Evolutionary conservation across 805 yeast genomes (phyloP).

Genomic region (Yamadazyma scolyti): DNA sequence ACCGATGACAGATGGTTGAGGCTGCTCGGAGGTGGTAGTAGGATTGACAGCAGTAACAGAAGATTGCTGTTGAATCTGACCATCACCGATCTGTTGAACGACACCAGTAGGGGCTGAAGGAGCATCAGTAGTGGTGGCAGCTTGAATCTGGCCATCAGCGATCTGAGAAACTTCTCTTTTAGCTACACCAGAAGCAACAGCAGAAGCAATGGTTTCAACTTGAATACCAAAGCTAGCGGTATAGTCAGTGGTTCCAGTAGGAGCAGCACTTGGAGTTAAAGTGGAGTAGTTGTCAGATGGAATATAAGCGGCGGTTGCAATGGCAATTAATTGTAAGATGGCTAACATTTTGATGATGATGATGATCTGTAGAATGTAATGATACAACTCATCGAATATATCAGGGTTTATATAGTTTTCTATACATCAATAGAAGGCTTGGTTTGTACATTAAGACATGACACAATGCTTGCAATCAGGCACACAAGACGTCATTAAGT

Average conservation of each 20-base stretch:
- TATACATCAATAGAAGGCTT: no score
- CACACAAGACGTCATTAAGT: no score
- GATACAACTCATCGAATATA: no score
- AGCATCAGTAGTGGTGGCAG: slow-evolving; percentile 24
- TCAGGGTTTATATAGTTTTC: no score
- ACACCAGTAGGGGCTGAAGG: slow-evolving; percentile 19
- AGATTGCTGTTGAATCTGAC: slow-evolving; percentile 30
- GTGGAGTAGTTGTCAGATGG: slow-evolving; percentile 71
- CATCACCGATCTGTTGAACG: slow-evolving; percentile 23
- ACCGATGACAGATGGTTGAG: slow-evolving; percentile 10
- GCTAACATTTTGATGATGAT: slow-evolving; percentile 6
- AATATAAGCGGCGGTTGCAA: slow-evolving; percentile 56
- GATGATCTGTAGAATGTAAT: no score
- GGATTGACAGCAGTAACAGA: slow-evolving; percentile 34
- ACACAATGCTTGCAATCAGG: no score
- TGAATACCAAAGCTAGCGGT: slow-evolving; percentile 64
- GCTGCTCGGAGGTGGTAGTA: slow-evolving; percentile 14
- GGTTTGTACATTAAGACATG: no score
- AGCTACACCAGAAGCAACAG: slow-evolving; percentile 23
- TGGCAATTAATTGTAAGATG: slow-evolving; percentile 9
- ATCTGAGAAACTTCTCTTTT: slow-evolving; percentile 48
- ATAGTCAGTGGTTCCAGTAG: slow-evolving; percentile 48
- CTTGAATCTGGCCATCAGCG: slow-evolving; percentile 40
- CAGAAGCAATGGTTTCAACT: slow-evolving; percentile 44
- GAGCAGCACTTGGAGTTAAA: slow-evolving; percentile 58